Evolutionary conservation across 495 filamentous ascomycete species (phyloP).

Genomic region (Neurospora tetraspora): DNA sequence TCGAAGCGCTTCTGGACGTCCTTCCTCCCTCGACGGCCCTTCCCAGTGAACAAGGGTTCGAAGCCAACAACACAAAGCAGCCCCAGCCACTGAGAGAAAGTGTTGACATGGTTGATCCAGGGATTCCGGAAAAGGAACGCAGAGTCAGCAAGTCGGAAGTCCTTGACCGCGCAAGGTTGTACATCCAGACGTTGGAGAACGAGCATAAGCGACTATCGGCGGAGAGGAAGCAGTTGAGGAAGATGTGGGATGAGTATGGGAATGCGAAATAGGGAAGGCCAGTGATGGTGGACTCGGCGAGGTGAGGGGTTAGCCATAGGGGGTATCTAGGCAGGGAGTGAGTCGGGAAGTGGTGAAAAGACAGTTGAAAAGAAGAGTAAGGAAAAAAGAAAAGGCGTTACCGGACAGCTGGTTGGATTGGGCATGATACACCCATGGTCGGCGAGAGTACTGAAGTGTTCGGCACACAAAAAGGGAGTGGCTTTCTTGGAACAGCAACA

Average conservation of each 20-base stretch:
- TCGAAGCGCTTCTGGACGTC: conserved; percentile 19
- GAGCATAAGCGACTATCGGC: conserved; percentile 5
- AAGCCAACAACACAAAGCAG: not conserved
- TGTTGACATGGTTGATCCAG: not conserved
- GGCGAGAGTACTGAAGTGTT: not conserved
- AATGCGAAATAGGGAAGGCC: not conserved
- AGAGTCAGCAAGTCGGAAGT: conserved; percentile 24
- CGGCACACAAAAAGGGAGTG: not conserved
- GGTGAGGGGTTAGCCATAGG: too few relatives aligned
- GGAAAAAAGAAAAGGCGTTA: not conserved
- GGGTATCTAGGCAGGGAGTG: too few relatives aligned
- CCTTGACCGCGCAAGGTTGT: conserved; percentile 16
- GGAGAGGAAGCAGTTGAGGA: conserved; percentile 8
- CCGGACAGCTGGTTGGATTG: not conserved
- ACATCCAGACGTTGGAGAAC: conserved; percentile 15
- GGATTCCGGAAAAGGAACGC: not conserved
- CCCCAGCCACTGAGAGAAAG: not conserved
- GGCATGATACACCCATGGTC: not conserved
- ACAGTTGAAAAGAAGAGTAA: not conserved
- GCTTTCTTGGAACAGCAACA: not conserved
- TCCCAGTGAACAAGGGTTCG: not conserved
- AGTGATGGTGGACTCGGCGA: not conserved
- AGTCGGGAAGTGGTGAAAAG: not conserved
- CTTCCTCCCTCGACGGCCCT: conserved; percentile 9
- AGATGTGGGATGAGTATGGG: conserved; percentile 2